These are phyloP conservation scores for Abortiporus biennis DNA, from an alignment of 1,284 basidiomycete species.

Conservation along the genomic window DNA sequence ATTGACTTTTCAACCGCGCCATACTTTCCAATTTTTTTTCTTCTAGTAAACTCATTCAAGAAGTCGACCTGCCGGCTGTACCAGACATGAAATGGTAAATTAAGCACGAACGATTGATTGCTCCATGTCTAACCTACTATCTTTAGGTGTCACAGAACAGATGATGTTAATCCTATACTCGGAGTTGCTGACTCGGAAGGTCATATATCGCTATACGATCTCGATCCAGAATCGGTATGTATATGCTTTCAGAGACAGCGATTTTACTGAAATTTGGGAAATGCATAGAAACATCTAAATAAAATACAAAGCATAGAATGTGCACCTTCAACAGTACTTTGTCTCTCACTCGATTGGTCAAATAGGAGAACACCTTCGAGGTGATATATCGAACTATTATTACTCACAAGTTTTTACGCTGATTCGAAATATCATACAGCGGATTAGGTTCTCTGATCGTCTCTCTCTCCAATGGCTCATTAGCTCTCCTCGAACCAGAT, in stretches of 20 bases:
- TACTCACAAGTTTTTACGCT: not conserved
- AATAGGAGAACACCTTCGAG: conserved; percentile 41
- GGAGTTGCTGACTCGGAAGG: conserved; percentile 85
- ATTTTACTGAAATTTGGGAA: conserved; percentile 1
- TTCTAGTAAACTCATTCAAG: conserved; percentile 45
- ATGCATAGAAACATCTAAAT: conserved; percentile 37
- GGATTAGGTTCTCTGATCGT: conserved; percentile 56
- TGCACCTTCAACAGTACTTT: conserved; percentile 55
- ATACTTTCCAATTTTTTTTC: too few relatives aligned
- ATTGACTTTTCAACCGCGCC: not conserved
- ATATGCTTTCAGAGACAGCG: not conserved
- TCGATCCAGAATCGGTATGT: conserved; percentile 44
- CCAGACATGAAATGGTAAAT: conserved; percentile 91
- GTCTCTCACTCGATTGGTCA: conserved; percentile 88
- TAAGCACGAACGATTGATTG: not conserved
- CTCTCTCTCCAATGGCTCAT: conserved; percentile 74
- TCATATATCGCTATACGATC: conserved; percentile 56
- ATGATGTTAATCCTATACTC: conserved; percentile 39
- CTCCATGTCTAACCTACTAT: conserved; percentile 6
- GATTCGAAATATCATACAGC: conserved; percentile 25
- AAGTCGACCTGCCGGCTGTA: conserved; percentile 74
- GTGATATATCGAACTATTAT: conserved; percentile 14
- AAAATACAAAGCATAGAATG: conserved; percentile 47
- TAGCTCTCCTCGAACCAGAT: conserved; percentile 54
- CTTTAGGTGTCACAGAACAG: conserved; percentile 51